A percentile compares a stretch with the other conserved stretches of the same genome.
phyloP scores from a whole-genome alignment of 2,329 filamentous ascomycete genomes.

The Lanzia echinophila region DNA sequence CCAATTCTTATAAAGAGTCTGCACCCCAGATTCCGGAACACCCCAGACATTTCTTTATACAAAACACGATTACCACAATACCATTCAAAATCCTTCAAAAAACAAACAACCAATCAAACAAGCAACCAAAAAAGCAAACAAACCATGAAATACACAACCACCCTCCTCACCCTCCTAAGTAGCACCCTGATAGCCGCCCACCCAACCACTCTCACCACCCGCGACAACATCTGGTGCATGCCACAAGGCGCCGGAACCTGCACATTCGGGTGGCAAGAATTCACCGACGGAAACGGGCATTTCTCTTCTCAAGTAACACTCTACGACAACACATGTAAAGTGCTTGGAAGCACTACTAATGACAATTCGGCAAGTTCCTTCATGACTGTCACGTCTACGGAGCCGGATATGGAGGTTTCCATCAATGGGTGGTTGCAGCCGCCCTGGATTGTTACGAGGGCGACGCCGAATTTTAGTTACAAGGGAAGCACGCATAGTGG shows the following conservation, averaged over 20 bases:
- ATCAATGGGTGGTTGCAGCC: not conserved
- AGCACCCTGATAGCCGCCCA: too few relatives aligned
- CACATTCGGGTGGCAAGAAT: constrained; percentile 1
- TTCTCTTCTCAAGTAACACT: not conserved
- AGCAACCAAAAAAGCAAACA: too few relatives aligned
- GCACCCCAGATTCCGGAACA: too few relatives aligned
- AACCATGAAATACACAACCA: too few relatives aligned
- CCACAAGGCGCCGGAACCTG: not conserved
- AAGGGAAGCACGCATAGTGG: not conserved
- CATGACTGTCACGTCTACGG: not conserved
- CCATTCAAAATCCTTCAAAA: too few relatives aligned
- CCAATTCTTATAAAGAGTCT: too few relatives aligned
- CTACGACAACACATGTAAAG: not conserved
- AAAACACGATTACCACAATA: too few relatives aligned
- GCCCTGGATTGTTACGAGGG: not conserved
- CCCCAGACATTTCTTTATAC: too few relatives aligned
- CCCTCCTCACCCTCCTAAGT: too few relatives aligned
- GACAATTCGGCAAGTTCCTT: not conserved
- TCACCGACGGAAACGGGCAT: not conserved
- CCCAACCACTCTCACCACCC: too few relatives aligned
- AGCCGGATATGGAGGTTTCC: not conserved
- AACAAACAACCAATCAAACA: too few relatives aligned
- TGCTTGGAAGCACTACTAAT: constrained; percentile 29
- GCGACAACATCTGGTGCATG: not conserved
- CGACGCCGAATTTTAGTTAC: not conserved